phyloP scores from a whole-genome alignment of 2,329 filamentous ascomycete genomes.

The Fusarium sp. region DNA sequence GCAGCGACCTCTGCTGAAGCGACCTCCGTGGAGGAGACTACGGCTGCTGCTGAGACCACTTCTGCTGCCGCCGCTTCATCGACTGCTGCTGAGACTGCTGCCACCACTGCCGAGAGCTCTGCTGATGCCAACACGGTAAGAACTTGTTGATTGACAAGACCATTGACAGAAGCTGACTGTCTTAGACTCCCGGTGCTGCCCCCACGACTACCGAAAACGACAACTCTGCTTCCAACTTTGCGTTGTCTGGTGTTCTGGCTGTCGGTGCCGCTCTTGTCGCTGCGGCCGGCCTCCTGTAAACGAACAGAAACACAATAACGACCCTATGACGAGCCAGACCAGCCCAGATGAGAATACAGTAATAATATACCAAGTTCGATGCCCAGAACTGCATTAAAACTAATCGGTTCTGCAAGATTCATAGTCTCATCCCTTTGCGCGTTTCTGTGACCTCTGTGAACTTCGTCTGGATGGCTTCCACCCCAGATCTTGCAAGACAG shows the following conservation, averaged over 20 bases:
- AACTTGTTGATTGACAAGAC: background rate
- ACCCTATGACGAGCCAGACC: background rate
- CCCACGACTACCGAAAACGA: conserved; percentile 12
- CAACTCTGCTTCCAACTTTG: conserved; percentile 21
- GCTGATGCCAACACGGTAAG: conserved; percentile 26
- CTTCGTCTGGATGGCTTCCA: background rate
- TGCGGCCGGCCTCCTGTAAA: conserved; percentile 26
- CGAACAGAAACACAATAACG: background rate
- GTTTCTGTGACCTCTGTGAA: background rate
- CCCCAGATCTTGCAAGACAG: background rate
- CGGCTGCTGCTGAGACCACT: conserved; percentile 11
- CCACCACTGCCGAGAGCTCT: conserved; percentile 9
- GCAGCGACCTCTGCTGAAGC: background rate
- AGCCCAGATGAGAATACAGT: background rate
- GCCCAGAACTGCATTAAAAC: background rate
- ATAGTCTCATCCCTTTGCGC: background rate
- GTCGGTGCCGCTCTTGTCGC: conserved; percentile 27
- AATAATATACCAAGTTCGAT: background rate
- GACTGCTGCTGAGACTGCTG: conserved; percentile 9
- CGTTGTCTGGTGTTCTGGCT: conserved; percentile 15
- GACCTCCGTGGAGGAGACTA: background rate
- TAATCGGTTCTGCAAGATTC: too few relatives aligned
- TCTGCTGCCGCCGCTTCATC: background rate
- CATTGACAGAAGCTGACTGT: background rate
- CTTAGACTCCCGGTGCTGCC: conserved; percentile 20